Evolutionary conservation across 225 moss, liverwort and hornwort species (phyloP).

Genomic region (Bryum argenteum): DNA sequence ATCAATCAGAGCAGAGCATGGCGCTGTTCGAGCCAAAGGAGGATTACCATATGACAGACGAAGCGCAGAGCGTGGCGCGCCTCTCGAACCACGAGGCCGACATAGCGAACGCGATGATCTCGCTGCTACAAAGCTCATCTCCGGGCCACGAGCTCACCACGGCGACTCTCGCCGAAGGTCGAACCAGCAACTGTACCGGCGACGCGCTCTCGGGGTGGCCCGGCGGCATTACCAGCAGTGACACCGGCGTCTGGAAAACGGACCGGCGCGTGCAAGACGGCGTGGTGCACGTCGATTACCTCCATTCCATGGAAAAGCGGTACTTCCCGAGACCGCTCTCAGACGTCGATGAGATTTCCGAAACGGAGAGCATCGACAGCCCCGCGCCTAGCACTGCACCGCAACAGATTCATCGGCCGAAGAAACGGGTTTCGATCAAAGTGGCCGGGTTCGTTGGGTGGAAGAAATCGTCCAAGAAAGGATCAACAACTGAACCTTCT

Average conservation of each 20-base stretch:
- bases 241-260: conserved; percentile 27
- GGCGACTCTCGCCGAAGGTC: neutral
- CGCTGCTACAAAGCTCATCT: conserved; percentile 29
- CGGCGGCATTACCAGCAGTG: conserved; percentile 18
- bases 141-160: neutral
- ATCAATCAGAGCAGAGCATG: neutral
- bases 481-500: neutral
- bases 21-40: conserved; percentile 25
- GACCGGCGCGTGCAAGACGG: conserved; percentile 38
- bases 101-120: conserved; percentile 32
- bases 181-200: neutral
- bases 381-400: conserved; percentile 13
- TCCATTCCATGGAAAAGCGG: conserved; percentile 25
- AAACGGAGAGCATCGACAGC: conserved; percentile 45
- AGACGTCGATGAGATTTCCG: conserved; percentile 52
- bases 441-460: conserved; percentile 48
- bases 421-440: conserved; percentile 48
- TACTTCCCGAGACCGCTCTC: conserved; percentile 41
- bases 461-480: conserved; percentile 41
- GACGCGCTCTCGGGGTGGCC: conserved; percentile 37
- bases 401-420: conserved; percentile 21
- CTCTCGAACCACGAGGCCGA: conserved; percentile 20
- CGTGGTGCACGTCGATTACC: conserved; percentile 17
- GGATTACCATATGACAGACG: conserved; percentile 22
- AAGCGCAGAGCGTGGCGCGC: conserved; percentile 12